Evolutionary conservation across 768 basidiomycete species (phyloP).

Genomic region (Kwoniella europaea): DNA sequence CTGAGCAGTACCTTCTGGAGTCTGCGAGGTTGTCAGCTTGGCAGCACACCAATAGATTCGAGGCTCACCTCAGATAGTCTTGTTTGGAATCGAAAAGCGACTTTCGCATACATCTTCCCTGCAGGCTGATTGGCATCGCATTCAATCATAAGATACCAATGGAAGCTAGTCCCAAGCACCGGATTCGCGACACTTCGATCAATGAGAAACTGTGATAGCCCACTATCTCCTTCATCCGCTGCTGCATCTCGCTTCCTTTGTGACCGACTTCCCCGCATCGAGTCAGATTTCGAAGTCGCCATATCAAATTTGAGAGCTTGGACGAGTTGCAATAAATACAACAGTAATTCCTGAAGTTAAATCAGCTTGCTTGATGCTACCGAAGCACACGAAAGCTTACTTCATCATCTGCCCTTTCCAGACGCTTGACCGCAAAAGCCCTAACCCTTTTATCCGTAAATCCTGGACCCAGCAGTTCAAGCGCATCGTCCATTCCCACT

Average conservation of each 20-base stretch:
- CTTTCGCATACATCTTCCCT: slow-evolving; percentile 90
- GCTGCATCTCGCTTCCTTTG: slow-evolving; percentile 23
- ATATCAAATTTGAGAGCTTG: slow-evolving; percentile 98
- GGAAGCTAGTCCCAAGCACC: slow-evolving; percentile 85
- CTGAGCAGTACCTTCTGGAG: slow-evolving; percentile 72
- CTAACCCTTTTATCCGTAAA: slow-evolving; percentile 74
- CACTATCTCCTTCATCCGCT: slow-evolving; percentile 84
- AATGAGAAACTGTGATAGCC: slow-evolving; percentile 90
- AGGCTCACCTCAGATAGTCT: slow-evolving; percentile 77
- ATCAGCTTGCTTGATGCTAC: background rate
- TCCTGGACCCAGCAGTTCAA: slow-evolving; percentile 89
- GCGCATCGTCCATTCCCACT: slow-evolving; percentile 93
- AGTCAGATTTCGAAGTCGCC: slow-evolving; percentile 59
- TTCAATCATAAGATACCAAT: slow-evolving; percentile 98
- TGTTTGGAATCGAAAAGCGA: slow-evolving; percentile 87
- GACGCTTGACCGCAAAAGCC: slow-evolving; percentile 89
- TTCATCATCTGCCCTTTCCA: slow-evolving; percentile 91
- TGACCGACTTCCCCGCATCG: slow-evolving; percentile 18
- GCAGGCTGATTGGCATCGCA: slow-evolving; percentile 76
- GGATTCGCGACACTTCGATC: slow-evolving; percentile 78
- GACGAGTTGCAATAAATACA: slow-evolving; percentile 93
- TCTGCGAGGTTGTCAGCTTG: slow-evolving; percentile 51
- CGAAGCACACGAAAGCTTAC: slow-evolving; percentile 61
- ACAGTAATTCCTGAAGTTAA: slow-evolving; percentile 73
- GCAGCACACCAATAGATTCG: background rate